Percentiles rank a stretch among this genome's conserved stretches.
These are phyloP conservation scores for Blumeriella jaapii DNA, from an alignment of 2,329 filamentous ascomycete genomes.

Conservation along the genomic window DNA sequence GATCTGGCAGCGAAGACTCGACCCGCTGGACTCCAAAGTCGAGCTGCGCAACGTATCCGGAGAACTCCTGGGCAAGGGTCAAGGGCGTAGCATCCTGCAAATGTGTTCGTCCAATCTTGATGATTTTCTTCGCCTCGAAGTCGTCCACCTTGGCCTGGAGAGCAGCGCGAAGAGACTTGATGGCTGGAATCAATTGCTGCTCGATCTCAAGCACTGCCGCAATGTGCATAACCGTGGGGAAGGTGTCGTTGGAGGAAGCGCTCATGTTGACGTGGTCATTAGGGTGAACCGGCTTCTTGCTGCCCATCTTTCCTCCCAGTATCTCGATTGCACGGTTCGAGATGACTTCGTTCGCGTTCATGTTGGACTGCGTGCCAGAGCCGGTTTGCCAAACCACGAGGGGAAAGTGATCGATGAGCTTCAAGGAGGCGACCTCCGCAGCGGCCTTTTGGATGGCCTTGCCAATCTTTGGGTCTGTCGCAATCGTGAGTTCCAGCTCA, in stretches of 20 bases:
- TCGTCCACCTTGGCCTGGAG: slow-evolving; percentile 81
- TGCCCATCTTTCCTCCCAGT: slow-evolving; percentile 82
- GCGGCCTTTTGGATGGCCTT: slow-evolving; percentile 92
- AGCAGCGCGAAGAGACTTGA: slow-evolving; percentile 70
- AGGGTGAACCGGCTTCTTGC: slow-evolving; percentile 97
- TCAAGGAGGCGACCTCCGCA: slow-evolving; percentile 81
- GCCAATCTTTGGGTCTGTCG: slow-evolving; percentile 71
- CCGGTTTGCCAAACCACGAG: slow-evolving; percentile 99
- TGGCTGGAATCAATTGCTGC: slow-evolving; percentile 68
- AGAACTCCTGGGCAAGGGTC: slow-evolving; percentile 95
- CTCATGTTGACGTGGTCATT: slow-evolving; percentile 99
- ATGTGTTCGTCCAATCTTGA: slow-evolving; percentile 98
- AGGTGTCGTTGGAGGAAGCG: slow-evolving; percentile 97
- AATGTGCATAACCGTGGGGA: slow-evolving; percentile 99
- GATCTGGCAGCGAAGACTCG: slow-evolving; percentile 68
- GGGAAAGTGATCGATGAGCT: slow-evolving; percentile 94
- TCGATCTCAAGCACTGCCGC: slow-evolving; percentile 91
- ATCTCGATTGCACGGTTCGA: slow-evolving; percentile 99
- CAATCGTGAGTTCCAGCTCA: slow-evolving; percentile 19
- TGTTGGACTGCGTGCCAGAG: slow-evolving; percentile 94
- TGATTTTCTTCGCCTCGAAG: slow-evolving; percentile 77
- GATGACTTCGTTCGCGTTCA: slow-evolving; percentile 99
- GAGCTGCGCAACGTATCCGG: slow-evolving; percentile 90
- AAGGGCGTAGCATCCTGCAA: slow-evolving; percentile 94
- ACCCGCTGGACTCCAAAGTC: slow-evolving; percentile 84